phyloP scores from a whole-genome alignment of 106 monocot species.

The Acanthochlamys bracteata region DNA sequence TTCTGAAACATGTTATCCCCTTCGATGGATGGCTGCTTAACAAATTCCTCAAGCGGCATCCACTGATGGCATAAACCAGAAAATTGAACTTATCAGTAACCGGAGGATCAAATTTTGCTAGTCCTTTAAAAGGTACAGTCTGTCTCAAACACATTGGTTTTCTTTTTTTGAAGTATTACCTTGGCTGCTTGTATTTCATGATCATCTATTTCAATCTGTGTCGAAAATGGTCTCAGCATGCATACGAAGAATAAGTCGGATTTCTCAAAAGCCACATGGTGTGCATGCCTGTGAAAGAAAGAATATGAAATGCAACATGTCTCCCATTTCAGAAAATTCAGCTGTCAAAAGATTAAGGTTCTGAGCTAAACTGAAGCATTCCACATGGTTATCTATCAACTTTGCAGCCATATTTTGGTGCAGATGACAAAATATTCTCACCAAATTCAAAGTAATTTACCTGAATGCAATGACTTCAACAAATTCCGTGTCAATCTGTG shows the following conservation, averaged over 20 bases:
- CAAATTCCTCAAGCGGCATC: conserved; percentile 77
- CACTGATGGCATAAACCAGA: conserved; percentile 36
- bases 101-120: background rate
- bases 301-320: too few species aligned
- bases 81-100: background rate
- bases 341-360: background rate
- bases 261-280: conserved; percentile 74
- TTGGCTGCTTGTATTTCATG: conserved; percentile 81
- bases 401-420: too few species aligned
- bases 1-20: conserved; percentile 74
- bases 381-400: too few species aligned
- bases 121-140: background rate
- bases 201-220: conserved; percentile 60
- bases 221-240: conserved; percentile 71
- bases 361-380: too few species aligned
- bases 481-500: conserved; percentile 76
- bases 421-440: too few species aligned
- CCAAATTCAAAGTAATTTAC: too few species aligned
- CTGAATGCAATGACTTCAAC: conserved; percentile 80
- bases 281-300: conserved; percentile 49
- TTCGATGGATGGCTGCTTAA: conserved; percentile 64
- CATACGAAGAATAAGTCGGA: conserved; percentile 95
- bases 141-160: background rate
- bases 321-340: too few species aligned
- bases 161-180: conserved; percentile 23